Evolutionary conservation across 208 protist species (phyloP).

Genomic region (Herpetomonas samuelpessoai): DNA sequence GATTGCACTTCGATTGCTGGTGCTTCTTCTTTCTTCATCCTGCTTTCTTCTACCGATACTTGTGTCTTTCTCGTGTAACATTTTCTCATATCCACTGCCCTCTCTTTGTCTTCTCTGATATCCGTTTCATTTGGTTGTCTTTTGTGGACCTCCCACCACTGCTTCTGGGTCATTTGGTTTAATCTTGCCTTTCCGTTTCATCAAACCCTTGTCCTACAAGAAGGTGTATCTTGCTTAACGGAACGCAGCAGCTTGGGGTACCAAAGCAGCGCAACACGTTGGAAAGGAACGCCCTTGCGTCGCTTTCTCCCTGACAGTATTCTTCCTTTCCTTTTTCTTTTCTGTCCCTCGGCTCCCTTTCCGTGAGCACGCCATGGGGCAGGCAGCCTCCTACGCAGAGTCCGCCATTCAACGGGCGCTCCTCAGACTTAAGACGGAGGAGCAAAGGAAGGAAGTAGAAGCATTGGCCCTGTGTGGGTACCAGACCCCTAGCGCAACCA

Average conservation of each 20-base stretch:
- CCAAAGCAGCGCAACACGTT: neutral
- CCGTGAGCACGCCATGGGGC: slow-evolving; percentile 25
- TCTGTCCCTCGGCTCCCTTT: neutral
- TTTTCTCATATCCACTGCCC: slow-evolving; percentile 3
- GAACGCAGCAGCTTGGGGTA: neutral
- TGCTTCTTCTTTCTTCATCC: slow-evolving; percentile 5
- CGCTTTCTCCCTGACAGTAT: neutral
- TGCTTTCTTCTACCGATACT: neutral
- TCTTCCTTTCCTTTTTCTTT: slow-evolving; percentile 8
- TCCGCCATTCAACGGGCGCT: slow-evolving; percentile 40
- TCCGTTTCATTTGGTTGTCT: neutral
- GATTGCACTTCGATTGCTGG: slow-evolving; percentile 2
- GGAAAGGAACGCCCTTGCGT: neutral
- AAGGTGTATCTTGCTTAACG: slow-evolving; percentile 3
- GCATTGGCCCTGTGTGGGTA: slow-evolving; percentile 29
- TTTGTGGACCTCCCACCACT: slow-evolving; percentile 1
- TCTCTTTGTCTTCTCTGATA: slow-evolving; percentile 10
- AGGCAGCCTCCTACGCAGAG: slow-evolving; percentile 52
- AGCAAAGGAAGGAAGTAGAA: slow-evolving; percentile 30
- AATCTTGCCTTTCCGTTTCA: slow-evolving; percentile 10
- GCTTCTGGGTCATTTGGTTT: slow-evolving; percentile 5
- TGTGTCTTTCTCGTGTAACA: neutral
- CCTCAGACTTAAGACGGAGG: slow-evolving; percentile 29
- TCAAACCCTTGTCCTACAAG: no score
- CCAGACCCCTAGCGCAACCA: slow-evolving; percentile 1